These are phyloP conservation scores for Schizophyllum commune DNA, from an alignment of 1,284 basidiomycete species.

Conservation along the genomic window DNA sequence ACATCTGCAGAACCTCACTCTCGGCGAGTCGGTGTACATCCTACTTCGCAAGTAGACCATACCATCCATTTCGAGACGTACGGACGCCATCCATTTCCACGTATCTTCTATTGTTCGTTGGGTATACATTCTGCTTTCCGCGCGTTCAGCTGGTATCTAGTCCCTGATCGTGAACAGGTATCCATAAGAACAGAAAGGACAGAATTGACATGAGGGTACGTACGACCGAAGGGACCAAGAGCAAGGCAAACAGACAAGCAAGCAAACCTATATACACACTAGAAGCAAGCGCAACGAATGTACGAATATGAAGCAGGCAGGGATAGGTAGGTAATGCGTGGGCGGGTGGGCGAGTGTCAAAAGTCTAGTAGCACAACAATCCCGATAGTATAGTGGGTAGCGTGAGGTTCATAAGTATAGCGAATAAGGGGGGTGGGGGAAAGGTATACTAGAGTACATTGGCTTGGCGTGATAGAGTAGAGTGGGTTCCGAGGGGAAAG, in stretches of 20 bases:
- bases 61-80: no score
- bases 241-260: no score
- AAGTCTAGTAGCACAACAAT: background rate
- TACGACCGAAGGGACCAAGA: no score
- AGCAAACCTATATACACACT: no score
- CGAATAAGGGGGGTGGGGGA: background rate
- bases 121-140: no score
- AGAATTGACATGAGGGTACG: no score
- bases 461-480: background rate
- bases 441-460: constrained; percentile 1
- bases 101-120: background rate
- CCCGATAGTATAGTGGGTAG: no score
- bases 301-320: background rate
- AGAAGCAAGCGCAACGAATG: no score
- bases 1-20: constrained; percentile 87
- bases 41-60: constrained; percentile 67
- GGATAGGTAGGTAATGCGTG: background rate
- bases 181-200: no score
- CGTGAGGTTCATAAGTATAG: background rate
- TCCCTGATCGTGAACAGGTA: no score
- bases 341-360: background rate
- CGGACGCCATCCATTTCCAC: background rate
- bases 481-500: background rate
- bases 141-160: no score
- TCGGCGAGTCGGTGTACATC: constrained; percentile 90